Percentiles rank a stretch among this genome's conserved stretches.
These are phyloP conservation scores for Pseudonectria foliicola DNA, from an alignment of 2,329 filamentous ascomycete genomes.

Conservation along the genomic window DNA sequence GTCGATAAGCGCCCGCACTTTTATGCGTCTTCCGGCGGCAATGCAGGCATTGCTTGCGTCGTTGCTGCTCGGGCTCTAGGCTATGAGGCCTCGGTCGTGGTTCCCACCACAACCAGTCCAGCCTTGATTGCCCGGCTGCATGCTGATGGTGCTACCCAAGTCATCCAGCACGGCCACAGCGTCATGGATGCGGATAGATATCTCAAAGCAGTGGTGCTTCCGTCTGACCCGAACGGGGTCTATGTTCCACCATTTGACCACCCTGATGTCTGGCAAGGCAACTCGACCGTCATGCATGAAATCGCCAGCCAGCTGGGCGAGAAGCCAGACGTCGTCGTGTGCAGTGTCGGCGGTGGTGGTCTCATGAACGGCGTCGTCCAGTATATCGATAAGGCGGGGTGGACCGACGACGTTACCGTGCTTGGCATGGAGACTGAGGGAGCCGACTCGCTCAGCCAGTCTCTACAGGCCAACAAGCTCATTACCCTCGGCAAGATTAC, in stretches of 20 bases:
- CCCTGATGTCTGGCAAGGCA: conserved; percentile 59
- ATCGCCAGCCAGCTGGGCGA: conserved; percentile 46
- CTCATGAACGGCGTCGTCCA: conserved; percentile 67
- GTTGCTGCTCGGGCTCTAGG: conserved; percentile 57
- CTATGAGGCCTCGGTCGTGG: conserved; percentile 62
- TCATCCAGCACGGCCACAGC: conserved; percentile 58
- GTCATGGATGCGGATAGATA: conserved; percentile 64
- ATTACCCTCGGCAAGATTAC: conserved; percentile 63
- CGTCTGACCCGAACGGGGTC: conserved; percentile 34
- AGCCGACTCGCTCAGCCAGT: conserved; percentile 56
- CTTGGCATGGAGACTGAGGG: conserved; percentile 68
- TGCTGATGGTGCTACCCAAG: conserved; percentile 52
- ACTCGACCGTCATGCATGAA: conserved; percentile 47
- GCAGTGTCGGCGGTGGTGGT: conserved; percentile 73
- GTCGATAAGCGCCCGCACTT: conserved; percentile 43
- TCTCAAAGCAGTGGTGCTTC: conserved; percentile 47
- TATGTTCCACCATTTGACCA: conserved; percentile 64
- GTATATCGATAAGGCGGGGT: conserved; percentile 39
- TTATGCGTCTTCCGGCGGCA: conserved; percentile 68
- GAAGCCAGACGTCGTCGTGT: conserved; percentile 59
- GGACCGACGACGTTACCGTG: conserved; percentile 35
- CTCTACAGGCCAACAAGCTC: conserved; percentile 45
- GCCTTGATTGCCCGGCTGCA: conserved; percentile 63
- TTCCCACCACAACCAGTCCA: conserved; percentile 56
- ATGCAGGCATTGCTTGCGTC: conserved; percentile 74